Evolutionary conservation across 2,329 filamentous ascomycete species (phyloP).

Genomic region (Epichloe gansuensis): DNA sequence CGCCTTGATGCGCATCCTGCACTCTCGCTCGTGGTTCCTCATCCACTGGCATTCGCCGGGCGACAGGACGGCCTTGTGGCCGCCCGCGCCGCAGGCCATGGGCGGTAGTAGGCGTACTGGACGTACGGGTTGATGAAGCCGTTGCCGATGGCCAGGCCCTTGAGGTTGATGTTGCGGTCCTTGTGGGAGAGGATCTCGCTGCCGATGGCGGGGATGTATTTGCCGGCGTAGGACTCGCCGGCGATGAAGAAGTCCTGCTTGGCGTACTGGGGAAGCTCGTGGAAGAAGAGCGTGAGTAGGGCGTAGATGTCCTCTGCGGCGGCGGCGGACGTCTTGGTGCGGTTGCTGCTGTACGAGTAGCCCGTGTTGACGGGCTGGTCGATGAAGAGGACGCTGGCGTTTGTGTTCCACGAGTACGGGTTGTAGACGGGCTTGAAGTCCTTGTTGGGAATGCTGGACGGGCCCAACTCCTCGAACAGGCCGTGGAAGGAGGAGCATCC

Average conservation of each 20-base stretch:
- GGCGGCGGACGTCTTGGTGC: constrained; percentile 82
- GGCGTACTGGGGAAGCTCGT: constrained; percentile 92
- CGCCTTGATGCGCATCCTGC: constrained; percentile 71
- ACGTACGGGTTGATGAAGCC: constrained; percentile 86
- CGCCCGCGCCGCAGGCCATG: constrained; percentile 94
- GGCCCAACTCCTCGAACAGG: constrained; percentile 61
- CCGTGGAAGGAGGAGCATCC: constrained; percentile 22
- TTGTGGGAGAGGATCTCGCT: constrained; percentile 85
- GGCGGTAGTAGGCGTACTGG: constrained; percentile 88
- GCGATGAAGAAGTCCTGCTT: constrained; percentile 95
- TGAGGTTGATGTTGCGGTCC: constrained; percentile 94
- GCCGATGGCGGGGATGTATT: constrained; percentile 89
- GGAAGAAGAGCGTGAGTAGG: constrained; percentile 92
- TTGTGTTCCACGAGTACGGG: constrained; percentile 50
- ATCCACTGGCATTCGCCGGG: constrained; percentile 68
- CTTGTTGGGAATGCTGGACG: constrained; percentile 49
- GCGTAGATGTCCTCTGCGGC: constrained; percentile 97
- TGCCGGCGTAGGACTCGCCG: constrained; percentile 87
- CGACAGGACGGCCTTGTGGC: constrained; percentile 75
- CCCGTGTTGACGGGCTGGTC: constrained; percentile 42
- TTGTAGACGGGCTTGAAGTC: constrained; percentile 31
- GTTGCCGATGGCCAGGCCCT: constrained; percentile 91
- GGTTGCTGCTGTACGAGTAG: constrained; percentile 45
- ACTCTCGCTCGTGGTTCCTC: constrained; percentile 83
- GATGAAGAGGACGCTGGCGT: constrained; percentile 57